Conservation (phyloP, 163 green algal genomes). For the Scenedesmus sp. region DNA sequence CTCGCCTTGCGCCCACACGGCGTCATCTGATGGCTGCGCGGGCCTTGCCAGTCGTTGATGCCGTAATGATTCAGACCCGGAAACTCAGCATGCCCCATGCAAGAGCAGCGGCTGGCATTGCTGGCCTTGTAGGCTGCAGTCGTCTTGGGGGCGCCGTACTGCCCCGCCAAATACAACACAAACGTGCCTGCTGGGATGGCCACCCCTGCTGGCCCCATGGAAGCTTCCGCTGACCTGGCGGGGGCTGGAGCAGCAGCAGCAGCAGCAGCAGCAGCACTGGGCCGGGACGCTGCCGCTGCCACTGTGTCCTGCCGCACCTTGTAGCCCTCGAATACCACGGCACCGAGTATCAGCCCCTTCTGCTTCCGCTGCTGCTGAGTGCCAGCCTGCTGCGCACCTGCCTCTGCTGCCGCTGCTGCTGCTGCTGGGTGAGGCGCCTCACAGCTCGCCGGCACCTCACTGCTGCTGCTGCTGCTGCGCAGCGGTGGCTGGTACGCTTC, state of each 20-base stretch:
- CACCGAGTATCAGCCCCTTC: constrained; percentile 13
- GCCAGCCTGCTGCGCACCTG: neutral
- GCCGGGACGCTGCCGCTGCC: neutral
- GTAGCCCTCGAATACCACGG: constrained; percentile 42
- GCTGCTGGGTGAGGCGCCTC: neutral
- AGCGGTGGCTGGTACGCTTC: constrained; percentile 41
- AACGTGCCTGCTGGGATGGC: constrained; percentile 13
- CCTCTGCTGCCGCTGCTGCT: neutral
- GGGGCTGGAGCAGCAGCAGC: neutral
- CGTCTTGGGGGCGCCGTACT: neutral
- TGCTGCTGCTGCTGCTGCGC: constrained; percentile 15
- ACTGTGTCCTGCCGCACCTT: neutral
- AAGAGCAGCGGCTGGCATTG: constrained; percentile 17
- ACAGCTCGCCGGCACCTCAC: neutral
- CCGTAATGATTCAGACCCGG: constrained; percentile 44
- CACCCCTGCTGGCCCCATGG: neutral
- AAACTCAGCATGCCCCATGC: constrained; percentile 6
- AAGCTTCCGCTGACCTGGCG: neutral
- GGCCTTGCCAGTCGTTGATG: constrained; percentile 38
- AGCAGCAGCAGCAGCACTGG: neutral
- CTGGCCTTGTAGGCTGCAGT: neutral
- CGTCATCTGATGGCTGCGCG: neutral
- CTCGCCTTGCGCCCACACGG: neutral
- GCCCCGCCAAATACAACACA: constrained; percentile 3
- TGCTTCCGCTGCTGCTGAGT: neutral